These are phyloP conservation scores for Spathaspora sp. DNA, from an alignment of 805 yeast species.

Conservation along the genomic window DNA sequence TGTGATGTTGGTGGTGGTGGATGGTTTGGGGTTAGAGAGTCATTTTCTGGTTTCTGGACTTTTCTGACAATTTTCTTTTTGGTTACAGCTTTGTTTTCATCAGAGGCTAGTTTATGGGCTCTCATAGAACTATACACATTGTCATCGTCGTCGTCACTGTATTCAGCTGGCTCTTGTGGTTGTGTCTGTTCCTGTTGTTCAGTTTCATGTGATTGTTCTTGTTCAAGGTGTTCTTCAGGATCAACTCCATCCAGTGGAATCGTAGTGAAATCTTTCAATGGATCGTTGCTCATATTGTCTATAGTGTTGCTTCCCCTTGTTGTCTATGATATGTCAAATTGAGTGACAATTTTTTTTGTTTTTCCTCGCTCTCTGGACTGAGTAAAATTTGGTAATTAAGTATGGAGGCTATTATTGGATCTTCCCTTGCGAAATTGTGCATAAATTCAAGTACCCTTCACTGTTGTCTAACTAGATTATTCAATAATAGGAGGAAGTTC, in stretches of 20 bases:
- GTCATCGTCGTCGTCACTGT: constrained; percentile 2
- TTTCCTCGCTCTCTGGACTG: background rate
- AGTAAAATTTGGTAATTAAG: background rate
- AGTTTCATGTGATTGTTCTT: constrained; percentile 3
- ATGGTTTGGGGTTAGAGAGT: background rate
- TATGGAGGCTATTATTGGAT: background rate
- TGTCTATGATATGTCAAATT: background rate
- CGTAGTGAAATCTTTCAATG: constrained; percentile 8
- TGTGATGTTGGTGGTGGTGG: background rate
- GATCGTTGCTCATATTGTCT: constrained; percentile 8
- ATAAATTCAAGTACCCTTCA: too few relatives aligned
- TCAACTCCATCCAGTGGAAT: constrained; percentile 9
- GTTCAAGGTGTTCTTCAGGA: constrained; percentile 3
- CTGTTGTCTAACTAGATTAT: too few relatives aligned
- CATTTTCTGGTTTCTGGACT: constrained; percentile 1
- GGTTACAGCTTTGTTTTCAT: constrained; percentile 13
- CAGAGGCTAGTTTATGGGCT: constrained; percentile 18
- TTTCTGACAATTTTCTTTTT: constrained; percentile 27
- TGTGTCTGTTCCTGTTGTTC: constrained; percentile 5
- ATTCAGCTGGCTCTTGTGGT: constrained; percentile 3
- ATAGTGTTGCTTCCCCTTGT: background rate
- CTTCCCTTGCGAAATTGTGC: too few relatives aligned
- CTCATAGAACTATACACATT: constrained; percentile 16
- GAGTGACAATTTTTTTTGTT: background rate
- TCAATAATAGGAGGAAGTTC: too few relatives aligned